Evolutionary conservation across 2,329 filamentous ascomycete species (phyloP), one percentile per base, ranked within the genome.

Genomic region (Chaetomiaceae sp.): DNA sequence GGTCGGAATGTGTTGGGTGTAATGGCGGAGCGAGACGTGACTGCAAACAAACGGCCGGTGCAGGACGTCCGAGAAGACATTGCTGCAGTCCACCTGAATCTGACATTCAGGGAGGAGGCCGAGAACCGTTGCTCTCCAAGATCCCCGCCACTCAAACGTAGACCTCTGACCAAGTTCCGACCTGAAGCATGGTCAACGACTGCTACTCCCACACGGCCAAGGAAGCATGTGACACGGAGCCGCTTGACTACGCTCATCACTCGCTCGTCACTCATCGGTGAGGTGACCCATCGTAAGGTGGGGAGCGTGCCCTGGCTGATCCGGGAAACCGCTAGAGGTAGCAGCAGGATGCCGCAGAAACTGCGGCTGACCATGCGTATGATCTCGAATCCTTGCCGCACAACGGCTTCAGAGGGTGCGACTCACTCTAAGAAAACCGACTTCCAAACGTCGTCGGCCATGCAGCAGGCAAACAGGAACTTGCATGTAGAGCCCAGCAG

Each of bases 11-110:
- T 77, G 78, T 19, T 72, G 72, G 8, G 80, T 75, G 62, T 84
- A 95, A 2, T 78, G 76, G 6, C 70, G 64, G 33, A 95, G 68
- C 2, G 76, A 67, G 22, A 89, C 81, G 60, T 95, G 80, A 37
- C 88, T 85, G 69, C 91, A 97, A 56, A 87, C 84, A 64, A 94
- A 97, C 0, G 91, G 91, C 9, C 90, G 80, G 65, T 96, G 88
- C 19, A 97, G 74, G 7, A 86, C 82, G 65, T 98, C 91, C 12
- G 91, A 96, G 65, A 87, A 97, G 42, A 97, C 80, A 58, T 82
- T 79, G 42, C 75, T 75, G 67, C 90, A 95, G 56, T 85, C 76
- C 29, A 95, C 70, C 11, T 67, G 71, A 30, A 79, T 73, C 38
- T 77, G 71, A 47, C 73, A 68, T 12, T 66, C 63, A 17, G 60